phyloP scores from a whole-genome alignment of 192 early-diverging fungal species.

The Coemansia sp. region DNA sequence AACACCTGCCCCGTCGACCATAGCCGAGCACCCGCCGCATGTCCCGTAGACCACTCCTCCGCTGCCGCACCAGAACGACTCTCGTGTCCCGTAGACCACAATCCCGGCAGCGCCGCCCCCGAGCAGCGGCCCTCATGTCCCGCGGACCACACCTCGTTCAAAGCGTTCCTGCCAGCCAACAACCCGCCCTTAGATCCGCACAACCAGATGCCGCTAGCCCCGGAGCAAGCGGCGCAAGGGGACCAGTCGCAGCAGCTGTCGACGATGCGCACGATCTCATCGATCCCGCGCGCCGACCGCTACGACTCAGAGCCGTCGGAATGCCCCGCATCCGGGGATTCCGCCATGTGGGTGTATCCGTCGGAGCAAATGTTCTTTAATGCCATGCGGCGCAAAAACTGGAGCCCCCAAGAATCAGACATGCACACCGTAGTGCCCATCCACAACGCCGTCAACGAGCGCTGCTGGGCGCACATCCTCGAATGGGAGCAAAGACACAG shows the following conservation, averaged over 20 bases:
- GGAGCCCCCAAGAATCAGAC: conserved; percentile 76
- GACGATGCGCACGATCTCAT: conserved; percentile 67
- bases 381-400: conserved; percentile 92
- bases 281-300: conserved; percentile 70
- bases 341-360: conserved; percentile 83
- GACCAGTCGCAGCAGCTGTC: conserved; percentile 56
- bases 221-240: conserved; percentile 49
- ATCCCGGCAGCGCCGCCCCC: neutral
- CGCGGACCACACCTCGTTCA: conserved; percentile 55
- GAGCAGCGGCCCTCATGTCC: conserved; percentile 50
- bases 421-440: conserved; percentile 91
- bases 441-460: conserved; percentile 93
- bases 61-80: neutral
- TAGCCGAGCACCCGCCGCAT: neutral
- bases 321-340: conserved; percentile 29
- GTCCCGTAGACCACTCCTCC: neutral
- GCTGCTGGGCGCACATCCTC: conserved; percentile 83
- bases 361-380: conserved; percentile 97
- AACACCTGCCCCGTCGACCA: conserved; percentile 26
- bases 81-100: conserved; percentile 44
- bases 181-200: conserved; percentile 47
- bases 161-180: conserved; percentile 50
- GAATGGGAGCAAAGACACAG: conserved; percentile 69
- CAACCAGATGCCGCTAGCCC: conserved; percentile 65
- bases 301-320: conserved; percentile 49